Conservation (phyloP, 805 yeast genomes). For the Yarrowia yakushimensis region DNA sequence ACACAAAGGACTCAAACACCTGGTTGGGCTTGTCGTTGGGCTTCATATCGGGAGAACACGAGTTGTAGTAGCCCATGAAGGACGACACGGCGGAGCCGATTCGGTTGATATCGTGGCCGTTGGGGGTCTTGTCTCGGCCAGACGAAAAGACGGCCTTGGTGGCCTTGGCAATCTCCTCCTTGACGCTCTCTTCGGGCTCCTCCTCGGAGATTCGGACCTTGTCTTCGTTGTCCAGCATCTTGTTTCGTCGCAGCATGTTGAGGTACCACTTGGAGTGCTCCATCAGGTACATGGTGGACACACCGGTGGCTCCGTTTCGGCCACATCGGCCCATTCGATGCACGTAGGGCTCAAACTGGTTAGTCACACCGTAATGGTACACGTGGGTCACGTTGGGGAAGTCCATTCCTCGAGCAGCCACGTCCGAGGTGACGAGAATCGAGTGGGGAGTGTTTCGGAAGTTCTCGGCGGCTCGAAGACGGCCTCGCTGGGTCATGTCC, state of each 20-base stretch:
- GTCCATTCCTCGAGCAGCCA: slow-evolving; percentile 96
- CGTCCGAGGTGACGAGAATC: slow-evolving; percentile 80
- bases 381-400: slow-evolving; percentile 86
- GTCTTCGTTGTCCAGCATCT: slow-evolving; percentile 9
- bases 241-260: slow-evolving; percentile 27
- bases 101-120: not conserved
- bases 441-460: slow-evolving; percentile 52
- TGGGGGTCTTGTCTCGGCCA: not conserved
- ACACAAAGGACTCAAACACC: not conserved
- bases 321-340: slow-evolving; percentile 97
- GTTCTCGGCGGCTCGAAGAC: slow-evolving; percentile 56
- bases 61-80: slow-evolving; percentile 15
- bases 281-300: slow-evolving; percentile 58
- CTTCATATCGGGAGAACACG: slow-evolving; percentile 17
- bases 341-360: slow-evolving; percentile 71
- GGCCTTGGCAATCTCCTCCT: not conserved
- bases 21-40: slow-evolving; percentile 1
- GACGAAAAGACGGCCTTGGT: not conserved
- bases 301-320: slow-evolving; percentile 80
- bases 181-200: not conserved
- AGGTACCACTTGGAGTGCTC: slow-evolving; percentile 57
- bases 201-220: not conserved
- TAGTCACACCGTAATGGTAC: slow-evolving; percentile 74
- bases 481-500: slow-evolving; percentile 60
- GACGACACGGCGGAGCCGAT: not conserved